These are phyloP conservation scores for Mortierella sp. DNA, from an alignment of 371 early-diverging fungal species.

Conservation along the genomic window DNA sequence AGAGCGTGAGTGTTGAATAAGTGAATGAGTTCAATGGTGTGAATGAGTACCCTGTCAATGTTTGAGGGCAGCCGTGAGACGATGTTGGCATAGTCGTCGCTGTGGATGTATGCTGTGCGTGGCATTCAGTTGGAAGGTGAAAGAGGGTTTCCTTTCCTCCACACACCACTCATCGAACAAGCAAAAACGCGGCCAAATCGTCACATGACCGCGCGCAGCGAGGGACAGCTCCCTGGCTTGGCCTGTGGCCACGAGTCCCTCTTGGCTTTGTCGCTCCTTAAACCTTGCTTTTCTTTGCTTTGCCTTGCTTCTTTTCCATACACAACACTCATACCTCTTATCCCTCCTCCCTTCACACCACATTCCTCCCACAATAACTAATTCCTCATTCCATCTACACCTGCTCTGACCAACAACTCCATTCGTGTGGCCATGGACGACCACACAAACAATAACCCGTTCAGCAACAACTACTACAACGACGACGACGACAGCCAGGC, in stretches of 20 bases:
- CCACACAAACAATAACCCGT: not conserved
- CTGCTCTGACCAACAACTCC: not conserved
- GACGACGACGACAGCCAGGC: not conserved
- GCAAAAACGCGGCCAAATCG: not conserved
- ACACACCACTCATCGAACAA: too few species aligned
- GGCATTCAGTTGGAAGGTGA: not conserved
- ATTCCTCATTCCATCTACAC: not conserved
- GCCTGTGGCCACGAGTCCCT: not conserved
- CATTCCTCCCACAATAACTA: not conserved
- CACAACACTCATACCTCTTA: not conserved
- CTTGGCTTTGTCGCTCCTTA: not conserved
- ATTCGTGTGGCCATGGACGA: not conserved
- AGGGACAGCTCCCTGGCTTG: not conserved
- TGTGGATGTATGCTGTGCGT: conserved; percentile 37
- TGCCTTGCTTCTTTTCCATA: not conserved
- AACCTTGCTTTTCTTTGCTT: not conserved
- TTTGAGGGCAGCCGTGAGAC: conserved; percentile 45
- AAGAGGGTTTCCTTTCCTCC: not conserved
- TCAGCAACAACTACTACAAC: not conserved
- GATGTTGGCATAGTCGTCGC: conserved; percentile 33
- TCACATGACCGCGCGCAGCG: not conserved
- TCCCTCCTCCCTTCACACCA: not conserved
- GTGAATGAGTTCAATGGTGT: not conserved
- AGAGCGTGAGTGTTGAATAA: not conserved
- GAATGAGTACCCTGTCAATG: conserved; percentile 34